These are phyloP conservation scores for Obba rivulosa DNA, from an alignment of 768 basidiomycete genomes.

Conservation along the genomic window DNA sequence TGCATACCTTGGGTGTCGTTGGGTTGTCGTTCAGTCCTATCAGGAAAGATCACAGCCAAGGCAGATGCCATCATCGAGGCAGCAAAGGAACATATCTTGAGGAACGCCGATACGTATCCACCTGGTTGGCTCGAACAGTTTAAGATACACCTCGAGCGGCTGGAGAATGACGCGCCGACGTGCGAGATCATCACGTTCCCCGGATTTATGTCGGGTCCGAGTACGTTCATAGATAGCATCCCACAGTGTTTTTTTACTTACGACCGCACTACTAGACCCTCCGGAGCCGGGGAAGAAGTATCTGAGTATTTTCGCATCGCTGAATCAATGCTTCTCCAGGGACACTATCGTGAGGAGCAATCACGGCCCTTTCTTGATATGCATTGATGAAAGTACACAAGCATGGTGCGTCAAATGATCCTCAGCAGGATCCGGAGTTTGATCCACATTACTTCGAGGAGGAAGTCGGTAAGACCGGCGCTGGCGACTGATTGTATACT, in stretches of 20 bases:
- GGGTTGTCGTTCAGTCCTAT: slow-evolving; percentile 21
- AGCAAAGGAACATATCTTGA: slow-evolving; percentile 20
- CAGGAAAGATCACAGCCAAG: slow-evolving; percentile 12
- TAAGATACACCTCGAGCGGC: slow-evolving; percentile 30
- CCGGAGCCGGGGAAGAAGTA: slow-evolving; percentile 1
- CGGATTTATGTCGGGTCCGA: slow-evolving; percentile 17
- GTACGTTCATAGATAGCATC: slow-evolving; percentile 13
- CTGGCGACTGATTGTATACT: too few species aligned
- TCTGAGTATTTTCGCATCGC: neutral
- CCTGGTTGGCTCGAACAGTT: slow-evolving; percentile 37
- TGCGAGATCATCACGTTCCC: slow-evolving; percentile 30
- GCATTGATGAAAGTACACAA: neutral
- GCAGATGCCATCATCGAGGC: slow-evolving; percentile 18
- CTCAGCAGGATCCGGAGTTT: slow-evolving; percentile 6
- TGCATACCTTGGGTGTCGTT: slow-evolving; percentile 23
- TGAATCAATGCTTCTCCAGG: slow-evolving; percentile 11
- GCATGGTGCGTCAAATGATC: slow-evolving; percentile 11
- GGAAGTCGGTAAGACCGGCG: slow-evolving; percentile 7
- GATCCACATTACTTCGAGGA: slow-evolving; percentile 18
- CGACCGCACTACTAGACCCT: neutral
- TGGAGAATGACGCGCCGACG: slow-evolving; percentile 21
- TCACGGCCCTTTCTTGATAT: neutral
- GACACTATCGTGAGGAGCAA: slow-evolving; percentile 12
- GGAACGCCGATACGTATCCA: slow-evolving; percentile 16
- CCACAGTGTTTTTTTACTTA: neutral